These are phyloP conservation scores for Lasiodiplodia sp. DNA, from an alignment of 2,329 filamentous ascomycete genomes.

Conservation along the genomic window DNA sequence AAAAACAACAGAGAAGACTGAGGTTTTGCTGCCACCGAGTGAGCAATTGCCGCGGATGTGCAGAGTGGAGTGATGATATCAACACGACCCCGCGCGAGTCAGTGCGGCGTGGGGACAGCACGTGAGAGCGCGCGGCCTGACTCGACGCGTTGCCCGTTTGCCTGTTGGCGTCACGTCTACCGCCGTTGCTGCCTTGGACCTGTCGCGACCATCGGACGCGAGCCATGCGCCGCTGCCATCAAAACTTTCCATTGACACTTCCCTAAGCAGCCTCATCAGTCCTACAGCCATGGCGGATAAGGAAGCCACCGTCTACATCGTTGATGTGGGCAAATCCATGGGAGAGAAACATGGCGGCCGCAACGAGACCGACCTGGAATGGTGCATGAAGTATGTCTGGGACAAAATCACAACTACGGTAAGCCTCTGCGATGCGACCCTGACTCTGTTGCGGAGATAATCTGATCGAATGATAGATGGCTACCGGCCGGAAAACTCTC, in stretches of 20 bases:
- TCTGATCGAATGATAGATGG: conserved; percentile 50
- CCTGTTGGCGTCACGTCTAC: conserved; percentile 15
- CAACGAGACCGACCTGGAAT: conserved; percentile 82
- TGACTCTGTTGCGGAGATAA: too few relatives aligned
- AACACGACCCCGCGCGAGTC: conserved; percentile 19
- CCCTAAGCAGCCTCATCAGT: neutral
- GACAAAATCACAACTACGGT: conserved; percentile 85
- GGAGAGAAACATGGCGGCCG: conserved; percentile 74
- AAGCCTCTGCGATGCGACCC: conserved; percentile 42
- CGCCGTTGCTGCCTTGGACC: conserved; percentile 27
- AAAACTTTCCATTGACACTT: neutral
- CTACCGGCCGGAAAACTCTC: conserved; percentile 75
- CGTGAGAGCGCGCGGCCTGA: conserved; percentile 13
- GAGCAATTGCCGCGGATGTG: too few relatives aligned
- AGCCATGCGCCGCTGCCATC: conserved; percentile 15
- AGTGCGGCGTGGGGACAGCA: neutral
- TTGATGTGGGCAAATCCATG: conserved; percentile 91
- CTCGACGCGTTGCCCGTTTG: conserved; percentile 3
- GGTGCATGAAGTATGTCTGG: conserved; percentile 91
- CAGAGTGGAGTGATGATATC: conserved; percentile 28
- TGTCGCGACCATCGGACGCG: neutral
- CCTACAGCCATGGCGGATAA: conserved; percentile 78
- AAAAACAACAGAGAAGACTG: neutral
- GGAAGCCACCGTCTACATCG: conserved; percentile 88
- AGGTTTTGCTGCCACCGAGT: neutral